Conservation (phyloP, 768 basidiomycete species). For the Tulasnella sp. region DNA sequence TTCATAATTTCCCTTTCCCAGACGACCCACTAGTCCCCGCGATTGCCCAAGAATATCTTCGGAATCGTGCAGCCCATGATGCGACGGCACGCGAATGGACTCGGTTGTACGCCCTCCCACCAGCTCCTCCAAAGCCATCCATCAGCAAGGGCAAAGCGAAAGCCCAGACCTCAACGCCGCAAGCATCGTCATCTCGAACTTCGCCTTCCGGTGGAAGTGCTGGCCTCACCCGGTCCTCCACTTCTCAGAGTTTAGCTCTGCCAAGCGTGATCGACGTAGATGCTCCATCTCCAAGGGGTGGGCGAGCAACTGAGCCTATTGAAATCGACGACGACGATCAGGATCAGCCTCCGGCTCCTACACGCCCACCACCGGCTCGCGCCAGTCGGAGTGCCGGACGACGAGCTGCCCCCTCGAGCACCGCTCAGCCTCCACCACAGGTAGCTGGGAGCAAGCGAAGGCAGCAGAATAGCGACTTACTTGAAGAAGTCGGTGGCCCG, state of each 20-base stretch:
- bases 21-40: slow-evolving; percentile 49
- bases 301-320: not conserved
- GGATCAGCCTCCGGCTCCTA: not conserved
- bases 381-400: not conserved
- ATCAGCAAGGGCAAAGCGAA: slow-evolving; percentile 23
- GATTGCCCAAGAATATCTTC: slow-evolving; percentile 65
- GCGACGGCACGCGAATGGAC: slow-evolving; percentile 76
- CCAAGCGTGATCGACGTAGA: not conserved
- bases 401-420: not conserved
- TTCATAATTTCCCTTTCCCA: not conserved
- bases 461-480: not conserved
- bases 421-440: not conserved
- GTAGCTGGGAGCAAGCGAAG: not conserved
- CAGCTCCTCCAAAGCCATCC: slow-evolving; percentile 30
- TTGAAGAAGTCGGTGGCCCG: not conserved
- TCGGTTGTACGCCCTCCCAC: slow-evolving; percentile 58
- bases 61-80: slow-evolving; percentile 68
- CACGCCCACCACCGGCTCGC: not conserved
- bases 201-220: not conserved
- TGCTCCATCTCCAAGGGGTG: not conserved
- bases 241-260: not conserved
- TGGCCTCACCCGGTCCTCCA: not conserved
- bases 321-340: slow-evolving; percentile 20
- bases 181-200: not conserved
- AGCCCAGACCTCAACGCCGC: not conserved